These are phyloP conservation scores for Coemansia sp. DNA, from an alignment of 192 early-diverging fungal genomes.

Conservation along the genomic window DNA sequence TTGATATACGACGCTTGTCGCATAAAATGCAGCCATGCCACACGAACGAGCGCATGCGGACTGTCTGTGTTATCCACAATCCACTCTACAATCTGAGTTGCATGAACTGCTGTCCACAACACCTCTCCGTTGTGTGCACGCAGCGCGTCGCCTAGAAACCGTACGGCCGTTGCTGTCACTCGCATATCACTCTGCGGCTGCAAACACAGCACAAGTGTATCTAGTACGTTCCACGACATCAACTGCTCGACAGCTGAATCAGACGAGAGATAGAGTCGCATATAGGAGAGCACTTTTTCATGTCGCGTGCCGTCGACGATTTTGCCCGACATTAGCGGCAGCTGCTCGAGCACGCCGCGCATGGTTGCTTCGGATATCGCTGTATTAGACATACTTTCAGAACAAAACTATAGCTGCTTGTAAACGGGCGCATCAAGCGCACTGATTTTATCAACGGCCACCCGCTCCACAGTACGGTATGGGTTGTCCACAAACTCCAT, in stretches of 20 bases:
- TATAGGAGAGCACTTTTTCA: constrained; percentile 72
- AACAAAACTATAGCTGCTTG: constrained; percentile 34
- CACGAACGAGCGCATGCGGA: constrained; percentile 37
- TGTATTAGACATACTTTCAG: constrained; percentile 31
- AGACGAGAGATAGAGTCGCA: constrained; percentile 42
- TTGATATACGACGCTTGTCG: constrained; percentile 17
- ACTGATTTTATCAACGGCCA: constrained; percentile 26
- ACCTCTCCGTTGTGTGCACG: not conserved
- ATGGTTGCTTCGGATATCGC: constrained; percentile 35
- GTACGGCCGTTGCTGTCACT: constrained; percentile 37
- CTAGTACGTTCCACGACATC: constrained; percentile 19
- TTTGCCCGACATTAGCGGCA: constrained; percentile 66
- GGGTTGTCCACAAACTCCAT: constrained; percentile 52
- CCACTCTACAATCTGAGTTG: constrained; percentile 16
- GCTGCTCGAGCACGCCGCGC: constrained; percentile 56
- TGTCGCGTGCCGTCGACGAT: constrained; percentile 76
- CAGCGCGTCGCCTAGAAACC: constrained; percentile 35
- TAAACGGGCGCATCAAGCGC: constrained; percentile 34
- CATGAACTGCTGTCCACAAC: not conserved
- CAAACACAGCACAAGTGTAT: constrained; percentile 12
- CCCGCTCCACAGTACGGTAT: constrained; percentile 34
- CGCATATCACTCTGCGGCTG: constrained; percentile 27
- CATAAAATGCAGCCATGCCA: constrained; percentile 35
- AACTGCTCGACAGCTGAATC: constrained; percentile 14
- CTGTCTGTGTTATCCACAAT: constrained; percentile 29